Base-by-base conservation (phyloP, 2,329 filamentous ascomycete genomes). In the Aspergillus puulaauensis region DNA sequence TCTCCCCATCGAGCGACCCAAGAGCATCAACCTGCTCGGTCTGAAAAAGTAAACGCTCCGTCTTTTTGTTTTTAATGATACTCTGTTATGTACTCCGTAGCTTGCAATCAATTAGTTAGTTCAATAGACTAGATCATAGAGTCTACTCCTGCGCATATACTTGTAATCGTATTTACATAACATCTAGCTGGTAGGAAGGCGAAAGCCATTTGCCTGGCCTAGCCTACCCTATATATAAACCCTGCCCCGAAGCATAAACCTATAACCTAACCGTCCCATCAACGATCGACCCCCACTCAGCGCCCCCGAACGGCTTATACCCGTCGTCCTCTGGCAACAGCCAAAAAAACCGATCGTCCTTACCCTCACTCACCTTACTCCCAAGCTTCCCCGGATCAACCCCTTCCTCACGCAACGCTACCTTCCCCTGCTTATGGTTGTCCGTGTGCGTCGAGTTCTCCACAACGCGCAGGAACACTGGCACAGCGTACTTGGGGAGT, bases 1-100 rank as follows among this genome's bases (percentile, higher is more conserved):
- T 54, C 81, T 98, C 72, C 95, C 95, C 11, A 99, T 99, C 70
- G 95, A 99, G 86, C 84, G 93, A 61, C 95, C 95, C 50, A 99
- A 99, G 90, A 96, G 91, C 77, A 96, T 98, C 73, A 95, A 96
- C 78, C 81, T 99, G 56, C 83, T 90, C 75, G 93, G 93, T 11
- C 79, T 99, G 65, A 79, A 96, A 65, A 89, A 93, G 59, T 72
- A 72, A 67, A 19, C 21, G 37, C 3, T 14, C 11, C 2, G 8
- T 19, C 6, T 37, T 14, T 33, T 46, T 14, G 8, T 33, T 35
- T 33, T 40, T 17, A 21, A 53, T 23, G 39, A 53, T 44, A 53
- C 23, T 35, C 31, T 11, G 27, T 19, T 27, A 15, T 52, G 23
- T 52, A 11, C 31, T 44, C 23, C 27, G 50, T 37, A 55, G 44